Evolutionary conservation across 768 basidiomycete genomes (phyloP).

Genomic region (Sporobolomyces phaffii): DNA sequence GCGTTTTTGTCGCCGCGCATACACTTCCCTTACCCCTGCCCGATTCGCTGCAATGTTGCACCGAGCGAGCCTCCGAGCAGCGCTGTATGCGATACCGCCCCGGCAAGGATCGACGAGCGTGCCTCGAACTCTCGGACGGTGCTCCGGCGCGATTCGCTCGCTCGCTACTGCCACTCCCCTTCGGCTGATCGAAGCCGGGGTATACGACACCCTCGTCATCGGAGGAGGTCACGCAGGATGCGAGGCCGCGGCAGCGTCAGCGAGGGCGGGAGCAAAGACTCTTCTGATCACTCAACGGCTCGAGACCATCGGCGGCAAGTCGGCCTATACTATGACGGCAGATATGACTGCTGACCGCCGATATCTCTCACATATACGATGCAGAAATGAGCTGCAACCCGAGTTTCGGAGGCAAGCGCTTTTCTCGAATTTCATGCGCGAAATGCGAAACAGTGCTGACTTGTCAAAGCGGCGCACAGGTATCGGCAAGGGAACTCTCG

Average conservation of each 20-base stretch:
- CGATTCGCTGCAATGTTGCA: not conserved
- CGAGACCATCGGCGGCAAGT: slow-evolving; percentile 62
- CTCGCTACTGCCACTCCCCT: slow-evolving; percentile 5
- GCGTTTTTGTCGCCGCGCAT: not conserved
- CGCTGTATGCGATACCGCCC: slow-evolving; percentile 28
- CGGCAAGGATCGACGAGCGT: slow-evolving; percentile 10
- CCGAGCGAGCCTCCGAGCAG: not conserved
- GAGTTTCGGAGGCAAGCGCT: slow-evolving; percentile 58
- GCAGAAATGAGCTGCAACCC: slow-evolving; percentile 76
- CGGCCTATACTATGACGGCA: too few relatives aligned
- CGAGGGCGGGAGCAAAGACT: slow-evolving; percentile 73
- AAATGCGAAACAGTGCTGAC: not conserved
- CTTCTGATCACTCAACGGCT: slow-evolving; percentile 73
- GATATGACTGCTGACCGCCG: too few relatives aligned
- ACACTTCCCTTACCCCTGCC: not conserved
- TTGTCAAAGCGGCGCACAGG: slow-evolving; percentile 1
- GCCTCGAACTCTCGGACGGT: too few relatives aligned
- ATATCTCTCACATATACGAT: too few relatives aligned
- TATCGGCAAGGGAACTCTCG: slow-evolving; percentile 80
- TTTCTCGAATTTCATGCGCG: not conserved
- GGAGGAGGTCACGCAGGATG: slow-evolving; percentile 91
- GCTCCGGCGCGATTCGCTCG: not conserved
- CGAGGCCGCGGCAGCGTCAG: slow-evolving; percentile 81
- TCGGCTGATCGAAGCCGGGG: not conserved
- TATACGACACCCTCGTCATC: slow-evolving; percentile 55